Percentiles rank a stretch among this genome's conserved stretches.
Conservation (phyloP, 1,284 basidiomycete species). For the Thelephora terrestris region DNA sequence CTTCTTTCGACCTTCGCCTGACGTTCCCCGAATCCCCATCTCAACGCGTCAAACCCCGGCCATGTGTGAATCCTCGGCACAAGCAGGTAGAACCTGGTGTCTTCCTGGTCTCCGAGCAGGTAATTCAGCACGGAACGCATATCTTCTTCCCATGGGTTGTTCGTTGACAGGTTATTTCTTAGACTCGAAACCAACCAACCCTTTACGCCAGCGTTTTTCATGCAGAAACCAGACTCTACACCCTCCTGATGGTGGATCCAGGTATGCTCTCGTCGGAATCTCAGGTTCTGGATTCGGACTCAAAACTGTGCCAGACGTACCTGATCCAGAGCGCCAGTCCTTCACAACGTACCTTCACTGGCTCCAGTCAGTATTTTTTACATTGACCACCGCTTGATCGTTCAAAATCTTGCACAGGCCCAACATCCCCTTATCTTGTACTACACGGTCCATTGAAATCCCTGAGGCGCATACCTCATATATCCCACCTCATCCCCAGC, state of each 20-base stretch:
- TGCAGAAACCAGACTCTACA: constrained; percentile 75
- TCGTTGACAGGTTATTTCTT: background rate
- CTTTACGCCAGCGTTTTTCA: constrained; percentile 73
- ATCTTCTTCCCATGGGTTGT: background rate
- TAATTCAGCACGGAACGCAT: constrained; percentile 19
- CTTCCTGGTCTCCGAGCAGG: constrained; percentile 55
- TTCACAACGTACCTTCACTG: constrained; percentile 81
- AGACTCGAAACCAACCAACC: constrained; percentile 56
- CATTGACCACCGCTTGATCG: constrained; percentile 4
- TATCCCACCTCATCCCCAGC: constrained; percentile 81
- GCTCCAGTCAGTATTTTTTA: constrained; percentile 52
- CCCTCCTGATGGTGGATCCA: constrained; percentile 81
- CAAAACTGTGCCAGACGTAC: constrained; percentile 49
- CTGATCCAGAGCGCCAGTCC: constrained; percentile 51
- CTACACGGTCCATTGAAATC: constrained; percentile 31
- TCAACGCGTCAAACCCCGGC: constrained; percentile 18
- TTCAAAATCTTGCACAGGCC: constrained; percentile 35
- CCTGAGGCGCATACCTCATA: constrained; percentile 54
- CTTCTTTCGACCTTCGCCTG: constrained; percentile 65
- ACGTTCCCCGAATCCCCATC: constrained; percentile 34
- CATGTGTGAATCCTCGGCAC: constrained; percentile 28
- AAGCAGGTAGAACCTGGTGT: constrained; percentile 63
- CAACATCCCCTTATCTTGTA: constrained; percentile 70
- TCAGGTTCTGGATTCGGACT: background rate
- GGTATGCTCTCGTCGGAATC: constrained; percentile 30